Base-by-base conservation (phyloP, 2,329 filamentous ascomycete genomes). In the Alternaria atra region DNA sequence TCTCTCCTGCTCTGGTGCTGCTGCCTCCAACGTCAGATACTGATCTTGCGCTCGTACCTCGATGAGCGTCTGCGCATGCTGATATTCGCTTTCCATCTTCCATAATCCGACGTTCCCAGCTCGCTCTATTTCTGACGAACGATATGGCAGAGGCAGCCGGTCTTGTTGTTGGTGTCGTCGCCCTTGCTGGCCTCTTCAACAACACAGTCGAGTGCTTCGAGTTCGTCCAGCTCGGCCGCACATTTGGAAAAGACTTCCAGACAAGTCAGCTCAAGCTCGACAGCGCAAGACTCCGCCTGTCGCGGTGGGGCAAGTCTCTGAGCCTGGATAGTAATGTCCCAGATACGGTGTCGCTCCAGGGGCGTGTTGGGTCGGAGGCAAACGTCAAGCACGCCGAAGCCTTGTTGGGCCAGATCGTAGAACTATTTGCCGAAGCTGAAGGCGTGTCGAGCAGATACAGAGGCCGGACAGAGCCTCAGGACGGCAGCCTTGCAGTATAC, bases 171-270 rank as follows among this genome's bases (percentile, higher is more conserved):
- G 57, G 68, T 20, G 58, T 66, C 15, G 57, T 70, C n/a, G 63
- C 59, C 20, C 65, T 71, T 4, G 63, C 63, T 35, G 55, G 55
- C 50, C 53, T 71, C 1, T 67, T 71, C 56, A 71, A 68, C 51
- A 67, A 63, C 55, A 51, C 64, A 17, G 61, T 73, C 40, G 66
- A 72, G 9, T 72, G 68, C 67, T 70, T 70, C 39, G 65, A 71
- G 40, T 68, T 44, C 39, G 52, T 71, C 48, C 67, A 69, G 30
- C 61, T 69, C 12, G 67, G 65, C 53, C 66, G 64, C 32, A 43
- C 35, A 0, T 69, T 73, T 25, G 61, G 62, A 43, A 65, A 58
- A 8, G 56, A 56, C 51, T 73, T 64, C 51, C 61, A 69, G 59
- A 71, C 53, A 17, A 43, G 37, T 2, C 6, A 40, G 2, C 37